phyloP scores from a whole-genome alignment of 2,329 filamentous ascomycete species.

The Leptographium procerum region DNA sequence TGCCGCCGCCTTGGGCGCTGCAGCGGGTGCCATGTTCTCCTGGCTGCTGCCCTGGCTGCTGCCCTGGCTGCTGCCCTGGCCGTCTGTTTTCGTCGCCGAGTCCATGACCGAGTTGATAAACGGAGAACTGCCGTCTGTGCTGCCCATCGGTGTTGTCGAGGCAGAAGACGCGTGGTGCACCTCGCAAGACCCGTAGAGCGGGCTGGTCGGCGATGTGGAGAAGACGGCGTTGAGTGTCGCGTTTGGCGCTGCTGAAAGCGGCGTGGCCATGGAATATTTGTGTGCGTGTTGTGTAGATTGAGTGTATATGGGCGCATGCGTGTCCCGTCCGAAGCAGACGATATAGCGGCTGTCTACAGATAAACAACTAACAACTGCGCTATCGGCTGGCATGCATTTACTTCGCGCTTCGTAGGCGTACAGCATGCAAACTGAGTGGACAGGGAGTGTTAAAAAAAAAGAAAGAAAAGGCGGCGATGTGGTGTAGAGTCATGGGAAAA shows the following conservation, averaged over 20 bases:
- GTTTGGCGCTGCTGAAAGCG: slow-evolving; percentile 27
- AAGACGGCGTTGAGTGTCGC: slow-evolving; percentile 25
- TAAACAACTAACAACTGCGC: neutral
- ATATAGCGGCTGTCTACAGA: neutral
- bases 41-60: slow-evolving; percentile 17
- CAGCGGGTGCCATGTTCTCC: slow-evolving; percentile 29
- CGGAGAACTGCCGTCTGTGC: slow-evolving; percentile 18
- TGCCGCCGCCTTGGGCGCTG: neutral
- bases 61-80: no score
- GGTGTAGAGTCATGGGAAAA: neutral
- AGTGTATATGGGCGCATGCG: neutral
- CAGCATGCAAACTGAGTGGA: neutral
- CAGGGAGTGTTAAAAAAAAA: neutral
- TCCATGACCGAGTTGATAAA: slow-evolving; percentile 23
- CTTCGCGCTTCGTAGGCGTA: neutral
- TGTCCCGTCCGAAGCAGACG: neutral
- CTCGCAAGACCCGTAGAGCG: slow-evolving; percentile 22
- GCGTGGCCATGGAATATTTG: slow-evolving; percentile 23
- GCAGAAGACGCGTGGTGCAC: slow-evolving; percentile 15
- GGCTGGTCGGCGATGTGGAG: slow-evolving; percentile 19
- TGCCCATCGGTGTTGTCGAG: neutral
- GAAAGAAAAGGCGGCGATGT: slow-evolving; percentile 1
- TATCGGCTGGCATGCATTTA: neutral
- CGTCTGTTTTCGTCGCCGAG: slow-evolving; percentile 5
- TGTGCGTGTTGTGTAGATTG: neutral